A percentile compares a stretch with the other conserved stretches of the same genome.
phyloP scores from a whole-genome alignment of 495 filamentous ascomycete species.

The Penicillium atrosanguineum region DNA sequence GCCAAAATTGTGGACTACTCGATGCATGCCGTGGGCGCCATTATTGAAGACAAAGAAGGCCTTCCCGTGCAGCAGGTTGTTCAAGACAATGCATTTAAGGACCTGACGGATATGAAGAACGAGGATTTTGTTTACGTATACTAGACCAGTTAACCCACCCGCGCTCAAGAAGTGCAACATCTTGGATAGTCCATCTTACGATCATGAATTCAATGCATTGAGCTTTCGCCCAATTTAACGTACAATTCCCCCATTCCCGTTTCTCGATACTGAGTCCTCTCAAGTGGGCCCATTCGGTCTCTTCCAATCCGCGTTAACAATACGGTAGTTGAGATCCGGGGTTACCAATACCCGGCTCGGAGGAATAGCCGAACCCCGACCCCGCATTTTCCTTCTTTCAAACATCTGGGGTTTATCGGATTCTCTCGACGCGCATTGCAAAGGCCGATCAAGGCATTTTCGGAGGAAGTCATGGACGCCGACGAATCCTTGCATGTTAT shows the following conservation, averaged over 20 bases:
- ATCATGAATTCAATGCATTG: not conserved
- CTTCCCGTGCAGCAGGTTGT: constrained; percentile 38
- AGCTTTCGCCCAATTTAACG: not conserved
- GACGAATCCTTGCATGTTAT: constrained; percentile 28
- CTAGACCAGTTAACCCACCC: constrained; percentile 17
- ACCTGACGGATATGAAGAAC: constrained; percentile 53
- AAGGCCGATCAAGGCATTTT: not conserved
- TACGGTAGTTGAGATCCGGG: not conserved
- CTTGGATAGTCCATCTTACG: not conserved
- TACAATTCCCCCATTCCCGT: not conserved
- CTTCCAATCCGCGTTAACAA: not conserved
- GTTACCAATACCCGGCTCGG: constrained; percentile 14
- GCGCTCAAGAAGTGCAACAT: not conserved
- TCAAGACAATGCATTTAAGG: constrained; percentile 52
- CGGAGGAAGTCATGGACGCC: constrained; percentile 16
- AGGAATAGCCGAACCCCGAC: constrained; percentile 20
- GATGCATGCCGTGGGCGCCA: constrained; percentile 39
- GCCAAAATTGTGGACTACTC: constrained; percentile 38
- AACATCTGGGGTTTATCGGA: not conserved
- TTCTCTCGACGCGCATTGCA: not conserved
- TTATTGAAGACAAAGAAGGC: constrained; percentile 40
- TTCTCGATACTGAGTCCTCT: no score
- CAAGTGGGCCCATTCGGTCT: not conserved
- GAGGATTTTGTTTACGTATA: constrained; percentile 62
- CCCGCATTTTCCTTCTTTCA: constrained; percentile 24